phyloP scores from a whole-genome alignment of 2,329 filamentous ascomycete genomes.

The Penicillium crustosum region DNA sequence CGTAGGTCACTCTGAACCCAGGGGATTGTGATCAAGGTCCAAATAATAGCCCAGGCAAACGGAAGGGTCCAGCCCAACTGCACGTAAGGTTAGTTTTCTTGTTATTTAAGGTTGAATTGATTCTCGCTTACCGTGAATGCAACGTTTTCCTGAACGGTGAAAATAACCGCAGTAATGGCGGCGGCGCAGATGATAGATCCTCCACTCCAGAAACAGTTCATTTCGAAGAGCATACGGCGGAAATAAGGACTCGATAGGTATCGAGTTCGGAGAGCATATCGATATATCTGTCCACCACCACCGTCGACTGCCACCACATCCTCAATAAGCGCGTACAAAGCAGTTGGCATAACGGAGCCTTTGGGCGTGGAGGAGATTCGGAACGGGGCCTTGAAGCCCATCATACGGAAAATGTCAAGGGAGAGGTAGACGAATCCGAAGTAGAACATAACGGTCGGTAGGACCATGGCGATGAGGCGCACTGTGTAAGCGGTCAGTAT shows the following conservation, averaged over 20 bases:
- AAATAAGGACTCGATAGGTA: slow-evolving; percentile 58
- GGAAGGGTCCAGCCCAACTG: slow-evolving; percentile 47
- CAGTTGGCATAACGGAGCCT: slow-evolving; percentile 58
- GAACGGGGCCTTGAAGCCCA: slow-evolving; percentile 55
- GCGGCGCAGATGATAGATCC: slow-evolving; percentile 51
- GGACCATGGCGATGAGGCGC: slow-evolving; percentile 46
- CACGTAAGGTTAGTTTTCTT: slow-evolving; percentile 9
- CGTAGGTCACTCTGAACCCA: slow-evolving; percentile 49
- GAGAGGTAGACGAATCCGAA: slow-evolving; percentile 44
- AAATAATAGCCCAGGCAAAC: slow-evolving; percentile 44
- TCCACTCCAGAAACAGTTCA: slow-evolving; percentile 60
- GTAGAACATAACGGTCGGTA: slow-evolving; percentile 49
- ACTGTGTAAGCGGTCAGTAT: slow-evolving; percentile 27
- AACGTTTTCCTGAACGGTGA: slow-evolving; percentile 49
- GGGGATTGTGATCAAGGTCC: slow-evolving; percentile 48
- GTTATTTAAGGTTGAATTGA: not conserved
- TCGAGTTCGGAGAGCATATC: slow-evolving; percentile 51
- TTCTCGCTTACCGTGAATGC: slow-evolving; percentile 46
- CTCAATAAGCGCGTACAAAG: slow-evolving; percentile 65
- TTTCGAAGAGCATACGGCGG: slow-evolving; percentile 53
- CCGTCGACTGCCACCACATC: slow-evolving; percentile 68
- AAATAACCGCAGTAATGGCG: slow-evolving; percentile 50
- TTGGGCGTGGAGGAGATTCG: slow-evolving; percentile 64
- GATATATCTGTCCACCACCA: slow-evolving; percentile 56
- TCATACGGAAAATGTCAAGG: slow-evolving; percentile 44